These are phyloP conservation scores for Phoma sp. DNA, from an alignment of 2,329 filamentous ascomycete species.

Conservation along the genomic window DNA sequence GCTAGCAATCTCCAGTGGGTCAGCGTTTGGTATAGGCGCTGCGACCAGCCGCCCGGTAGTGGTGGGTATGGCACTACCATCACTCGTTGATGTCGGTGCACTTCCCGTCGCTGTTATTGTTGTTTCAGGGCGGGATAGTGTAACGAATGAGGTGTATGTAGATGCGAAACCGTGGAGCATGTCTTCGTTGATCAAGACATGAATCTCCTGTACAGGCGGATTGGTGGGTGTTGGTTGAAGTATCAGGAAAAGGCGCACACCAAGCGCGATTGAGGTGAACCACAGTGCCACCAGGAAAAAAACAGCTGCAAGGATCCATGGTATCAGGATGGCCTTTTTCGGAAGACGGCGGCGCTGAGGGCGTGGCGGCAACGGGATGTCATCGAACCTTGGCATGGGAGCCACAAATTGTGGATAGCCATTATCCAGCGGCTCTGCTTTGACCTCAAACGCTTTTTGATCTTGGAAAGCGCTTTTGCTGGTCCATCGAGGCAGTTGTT, in stretches of 20 bases:
- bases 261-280: constrained; percentile 31
- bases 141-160: background rate
- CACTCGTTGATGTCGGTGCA: background rate
- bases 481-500: constrained; percentile 14
- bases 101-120: background rate
- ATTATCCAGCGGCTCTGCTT: constrained; percentile 18
- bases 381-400: constrained; percentile 10
- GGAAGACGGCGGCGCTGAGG: constrained; percentile 9
- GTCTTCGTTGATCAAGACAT: constrained; percentile 26
- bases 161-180: constrained; percentile 2
- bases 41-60: constrained; percentile 1
- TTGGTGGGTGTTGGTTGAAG: constrained; percentile 15
- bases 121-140: background rate
- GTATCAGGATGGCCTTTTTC: constrained; percentile 20
- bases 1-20: background rate
- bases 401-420: constrained; percentile 16
- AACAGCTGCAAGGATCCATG: constrained; percentile 33
- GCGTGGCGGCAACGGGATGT: constrained; percentile 14
- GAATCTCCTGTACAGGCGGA: constrained; percentile 20
- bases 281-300: constrained; percentile 33
- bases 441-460: constrained; percentile 4
- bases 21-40: constrained; percentile 1
- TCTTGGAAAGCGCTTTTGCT: constrained; percentile 19
- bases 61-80: background rate
- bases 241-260: constrained; percentile 23